Evolutionary conservation across 345 rosid genomes (phyloP).

Genomic region (Linum trigynum): DNA sequence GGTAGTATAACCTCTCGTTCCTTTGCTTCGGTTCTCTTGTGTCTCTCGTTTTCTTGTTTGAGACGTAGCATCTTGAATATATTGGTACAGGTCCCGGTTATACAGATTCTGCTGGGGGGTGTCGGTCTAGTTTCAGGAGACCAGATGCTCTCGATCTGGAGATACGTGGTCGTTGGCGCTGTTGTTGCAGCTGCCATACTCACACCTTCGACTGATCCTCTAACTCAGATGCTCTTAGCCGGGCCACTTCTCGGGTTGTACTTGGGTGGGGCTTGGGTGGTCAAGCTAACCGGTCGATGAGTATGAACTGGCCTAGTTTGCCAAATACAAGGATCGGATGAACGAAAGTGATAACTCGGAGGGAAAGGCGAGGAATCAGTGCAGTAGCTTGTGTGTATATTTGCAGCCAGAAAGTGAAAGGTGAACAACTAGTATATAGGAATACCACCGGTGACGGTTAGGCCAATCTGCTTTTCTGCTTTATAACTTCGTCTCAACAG

Average conservation of each 20-base stretch:
- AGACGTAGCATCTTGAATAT: not conserved
- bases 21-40: not conserved
- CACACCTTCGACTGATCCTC: conserved; percentile 97
- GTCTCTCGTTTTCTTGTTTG: not conserved
- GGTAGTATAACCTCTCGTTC: conserved; percentile 34
- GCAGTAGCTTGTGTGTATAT: too few relatives aligned
- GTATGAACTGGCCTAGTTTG: too few relatives aligned
- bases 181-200: conserved; percentile 87
- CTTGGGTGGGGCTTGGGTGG: conserved; percentile 90
- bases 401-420: too few relatives aligned
- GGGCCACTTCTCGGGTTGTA: conserved; percentile 85
- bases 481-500: too few relatives aligned
- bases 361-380: too few relatives aligned
- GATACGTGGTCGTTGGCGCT: conserved; percentile 91
- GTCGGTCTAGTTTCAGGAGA: conserved; percentile 79
- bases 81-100: conserved; percentile 75
- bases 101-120: conserved; percentile 88
- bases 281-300: conserved; percentile 77
- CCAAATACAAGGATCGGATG: too few relatives aligned
- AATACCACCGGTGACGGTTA: too few relatives aligned
- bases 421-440: too few relatives aligned
- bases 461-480: too few relatives aligned
- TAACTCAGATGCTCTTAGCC: conserved; percentile 87
- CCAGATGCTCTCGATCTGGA: conserved; percentile 94
- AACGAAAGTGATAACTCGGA: too few relatives aligned